phyloP scores from a whole-genome alignment of 129 eudicot species.

The Deinandra increscens region DNA sequence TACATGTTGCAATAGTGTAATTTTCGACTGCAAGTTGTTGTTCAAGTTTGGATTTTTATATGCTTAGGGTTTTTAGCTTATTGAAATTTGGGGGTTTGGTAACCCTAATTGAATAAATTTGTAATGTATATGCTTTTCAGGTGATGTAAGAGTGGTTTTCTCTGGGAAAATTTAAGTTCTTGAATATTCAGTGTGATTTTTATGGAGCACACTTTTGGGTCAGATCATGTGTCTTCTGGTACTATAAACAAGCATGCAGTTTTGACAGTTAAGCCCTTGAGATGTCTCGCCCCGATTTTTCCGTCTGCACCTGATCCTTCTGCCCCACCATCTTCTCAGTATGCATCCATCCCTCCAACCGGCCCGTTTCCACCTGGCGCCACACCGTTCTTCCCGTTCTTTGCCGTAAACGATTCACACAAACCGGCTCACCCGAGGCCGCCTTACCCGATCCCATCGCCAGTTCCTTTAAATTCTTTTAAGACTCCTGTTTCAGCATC shows the following conservation, averaged over 20 bases:
- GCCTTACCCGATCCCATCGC: conserved; percentile 46
- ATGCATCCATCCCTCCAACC: conserved; percentile 57
- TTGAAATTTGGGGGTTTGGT: not conserved
- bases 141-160: conserved; percentile 15
- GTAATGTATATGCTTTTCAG: conserved; percentile 25
- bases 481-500: conserved; percentile 44
- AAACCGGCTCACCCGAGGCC: conserved; percentile 29
- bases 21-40: conserved; percentile 12
- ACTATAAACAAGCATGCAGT: conserved; percentile 59
- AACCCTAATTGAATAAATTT: conserved; percentile 1
- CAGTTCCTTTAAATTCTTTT: conserved; percentile 59
- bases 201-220: conserved; percentile 56
- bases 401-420: conserved; percentile 30
- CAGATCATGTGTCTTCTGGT: conserved; percentile 41
- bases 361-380: conserved; percentile 85
- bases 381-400: conserved; percentile 68
- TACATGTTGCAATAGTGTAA: conserved; percentile 17
- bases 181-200: conserved; percentile 20
- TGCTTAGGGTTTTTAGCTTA: not conserved
- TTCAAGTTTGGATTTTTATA: not conserved
- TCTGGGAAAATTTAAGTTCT: conserved; percentile 3
- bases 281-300: conserved; percentile 71
- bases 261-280: conserved; percentile 62
- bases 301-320: conserved; percentile 45
- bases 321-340: conserved; percentile 45